Percentiles rank a stretch among this genome's conserved stretches.
Evolutionary conservation across 2,329 filamentous ascomycete genomes (phyloP).

Genomic region (Metarhizium guizhouense): DNA sequence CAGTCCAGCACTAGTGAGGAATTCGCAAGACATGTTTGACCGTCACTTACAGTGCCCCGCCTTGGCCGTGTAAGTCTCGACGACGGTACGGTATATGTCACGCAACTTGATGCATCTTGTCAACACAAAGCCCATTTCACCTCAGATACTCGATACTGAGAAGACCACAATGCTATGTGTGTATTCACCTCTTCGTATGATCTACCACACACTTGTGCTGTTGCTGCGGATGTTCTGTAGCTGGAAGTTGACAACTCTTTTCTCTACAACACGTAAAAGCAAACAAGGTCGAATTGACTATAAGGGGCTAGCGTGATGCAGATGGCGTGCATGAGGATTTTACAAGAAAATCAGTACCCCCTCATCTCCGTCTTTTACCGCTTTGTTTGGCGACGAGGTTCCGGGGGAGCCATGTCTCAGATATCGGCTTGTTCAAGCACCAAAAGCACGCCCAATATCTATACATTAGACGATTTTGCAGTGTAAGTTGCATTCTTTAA

Average conservation of each 20-base stretch:
- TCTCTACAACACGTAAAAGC: neutral
- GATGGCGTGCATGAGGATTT: neutral
- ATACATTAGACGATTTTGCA: neutral
- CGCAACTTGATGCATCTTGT: neutral
- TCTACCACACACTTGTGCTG: neutral
- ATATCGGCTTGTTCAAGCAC: neutral
- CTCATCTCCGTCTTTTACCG: neutral
- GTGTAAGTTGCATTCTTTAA: too few species aligned
- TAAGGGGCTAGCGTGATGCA: neutral
- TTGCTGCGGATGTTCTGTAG: neutral
- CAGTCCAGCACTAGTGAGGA: neutral
- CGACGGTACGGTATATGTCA: neutral
- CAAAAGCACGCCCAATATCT: neutral
- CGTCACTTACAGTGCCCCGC: neutral
- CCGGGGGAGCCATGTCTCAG: neutral
- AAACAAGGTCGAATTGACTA: neutral
- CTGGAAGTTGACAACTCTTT: too few species aligned
- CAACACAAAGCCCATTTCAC: neutral
- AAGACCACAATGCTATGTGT: neutral
- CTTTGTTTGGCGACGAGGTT: conserved; percentile 3
- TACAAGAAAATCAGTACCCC: neutral
- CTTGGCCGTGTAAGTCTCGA: neutral
- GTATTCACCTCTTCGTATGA: neutral
- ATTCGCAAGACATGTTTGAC: neutral
- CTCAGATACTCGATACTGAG: neutral